Percentiles rank a stretch among this genome's conserved stretches.
Conservation (phyloP, 495 filamentous ascomycete species). For the Penicillium simplicissimum region DNA sequence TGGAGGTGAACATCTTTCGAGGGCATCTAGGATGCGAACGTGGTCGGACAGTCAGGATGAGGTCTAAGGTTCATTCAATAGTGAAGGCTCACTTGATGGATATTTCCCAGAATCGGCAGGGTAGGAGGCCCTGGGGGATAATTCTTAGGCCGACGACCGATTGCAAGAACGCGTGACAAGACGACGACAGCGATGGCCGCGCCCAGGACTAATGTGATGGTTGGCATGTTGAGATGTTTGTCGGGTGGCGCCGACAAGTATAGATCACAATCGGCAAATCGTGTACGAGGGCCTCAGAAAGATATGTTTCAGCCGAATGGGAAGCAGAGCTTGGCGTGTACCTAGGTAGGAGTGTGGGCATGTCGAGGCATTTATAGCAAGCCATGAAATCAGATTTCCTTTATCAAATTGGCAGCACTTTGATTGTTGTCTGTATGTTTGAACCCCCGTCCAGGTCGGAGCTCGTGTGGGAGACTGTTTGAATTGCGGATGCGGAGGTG, state of each 20-base stretch:
- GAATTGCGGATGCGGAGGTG: slow-evolving; percentile 21
- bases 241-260: neutral
- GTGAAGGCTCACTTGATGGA: slow-evolving; percentile 29
- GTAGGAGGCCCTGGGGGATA: slow-evolving; percentile 42
- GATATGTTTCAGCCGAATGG: neutral
- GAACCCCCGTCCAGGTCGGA: neutral
- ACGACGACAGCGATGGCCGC: slow-evolving; percentile 12
- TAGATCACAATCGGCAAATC: no score
- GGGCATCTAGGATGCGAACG: slow-evolving; percentile 13
- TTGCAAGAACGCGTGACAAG: slow-evolving; percentile 6
- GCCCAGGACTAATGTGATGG: slow-evolving; percentile 9
- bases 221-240: slow-evolving; percentile 2
- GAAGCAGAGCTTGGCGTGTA: neutral
- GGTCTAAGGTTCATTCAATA: neutral
- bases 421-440: neutral
- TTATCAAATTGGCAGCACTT: neutral
- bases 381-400: neutral
- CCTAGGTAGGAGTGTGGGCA: neutral
- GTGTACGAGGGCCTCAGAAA: neutral
- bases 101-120: slow-evolving; percentile 36
- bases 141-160: slow-evolving; percentile 33
- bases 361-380: neutral
- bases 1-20: slow-evolving; percentile 31
- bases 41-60: neutral
- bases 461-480: neutral